Conservation (phyloP, 2,329 filamentous ascomycete genomes). For the Penicillium sp. region DNA sequence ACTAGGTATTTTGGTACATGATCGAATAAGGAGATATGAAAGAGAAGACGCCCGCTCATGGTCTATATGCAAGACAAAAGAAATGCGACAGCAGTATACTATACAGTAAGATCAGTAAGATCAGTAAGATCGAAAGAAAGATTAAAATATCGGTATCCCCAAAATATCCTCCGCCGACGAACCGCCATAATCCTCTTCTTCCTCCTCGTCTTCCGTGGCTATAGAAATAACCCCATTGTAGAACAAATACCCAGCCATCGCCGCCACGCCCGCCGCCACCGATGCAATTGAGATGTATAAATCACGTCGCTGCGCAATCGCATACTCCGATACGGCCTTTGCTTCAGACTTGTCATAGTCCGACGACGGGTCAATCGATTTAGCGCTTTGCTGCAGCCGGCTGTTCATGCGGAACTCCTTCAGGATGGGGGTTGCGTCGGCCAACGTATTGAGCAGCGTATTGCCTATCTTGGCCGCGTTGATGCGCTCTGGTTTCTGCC, state of each 20-base stretch:
- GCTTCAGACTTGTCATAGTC: slow-evolving; percentile 24
- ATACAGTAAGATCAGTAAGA: neutral
- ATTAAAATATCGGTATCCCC: neutral
- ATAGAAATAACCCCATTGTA: slow-evolving; percentile 24
- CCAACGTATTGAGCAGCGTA: slow-evolving; percentile 32
- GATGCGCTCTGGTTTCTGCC: slow-evolving; percentile 32
- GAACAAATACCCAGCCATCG: slow-evolving; percentile 35
- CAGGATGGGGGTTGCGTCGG: slow-evolving; percentile 35
- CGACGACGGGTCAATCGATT: slow-evolving; percentile 20
- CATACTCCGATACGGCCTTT: slow-evolving; percentile 22
- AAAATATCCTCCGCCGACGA: slow-evolving; percentile 8
- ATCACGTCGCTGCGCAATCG: slow-evolving; percentile 28
- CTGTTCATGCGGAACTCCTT: slow-evolving; percentile 33
- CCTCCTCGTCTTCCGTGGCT: slow-evolving; percentile 1
- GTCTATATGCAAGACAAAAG: slow-evolving; percentile 1
- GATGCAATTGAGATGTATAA: slow-evolving; percentile 33
- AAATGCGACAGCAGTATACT: neutral
- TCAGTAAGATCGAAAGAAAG: too few species aligned
- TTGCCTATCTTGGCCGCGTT: slow-evolving; percentile 28
- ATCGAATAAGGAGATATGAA: neutral
- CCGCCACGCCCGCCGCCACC: slow-evolving; percentile 30
- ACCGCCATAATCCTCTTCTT: slow-evolving; percentile 6
- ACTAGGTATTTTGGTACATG: too few species aligned
- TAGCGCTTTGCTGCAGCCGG: slow-evolving; percentile 32
- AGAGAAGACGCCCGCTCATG: slow-evolving; percentile 5